Evolutionary conservation across 768 basidiomycete genomes (phyloP), one percentile per base, ranked within the genome.

Genomic region (Lactifluus subvellereus): DNA sequence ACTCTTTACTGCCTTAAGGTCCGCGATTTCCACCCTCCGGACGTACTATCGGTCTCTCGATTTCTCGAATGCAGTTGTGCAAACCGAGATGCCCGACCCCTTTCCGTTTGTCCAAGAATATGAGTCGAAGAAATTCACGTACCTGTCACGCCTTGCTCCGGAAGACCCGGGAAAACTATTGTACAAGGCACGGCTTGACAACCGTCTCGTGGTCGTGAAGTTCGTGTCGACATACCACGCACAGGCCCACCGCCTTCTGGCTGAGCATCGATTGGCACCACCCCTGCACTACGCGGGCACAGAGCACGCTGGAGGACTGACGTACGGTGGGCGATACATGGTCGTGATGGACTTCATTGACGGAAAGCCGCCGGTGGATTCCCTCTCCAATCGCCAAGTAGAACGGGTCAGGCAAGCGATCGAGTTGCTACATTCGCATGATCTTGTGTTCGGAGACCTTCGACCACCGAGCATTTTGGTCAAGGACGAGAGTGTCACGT

Each of bases 341-440:
- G 56, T 66, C 51, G 61, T 68, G 10, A 68, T 66, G 67, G 67
- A 68, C 48, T 57, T 54, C 16, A 14, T 66, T 8, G 50, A 32
- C 20, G 59, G 52, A 43, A 47, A 27, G 56, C 27, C 45, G 52
- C n/a, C 52, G n/a, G 9, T 20, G 40, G 57, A 49, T n/a, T 38
- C 11, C 52, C 53, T 45, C 4, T 45, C 48, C 13, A 53, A 54
- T 9, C 32, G 37, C 27, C 51, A 65, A 40, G 27, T 27, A 50
- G 59, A 48, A 3, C 35, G 18, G 27, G 54, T 68, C 52, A 42
- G 57, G 14, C 13, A 35, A 18, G 69, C 65, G 13, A 47, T 40
- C 40, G 14, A 40, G 10, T 40, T 40, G 14, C 40, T 40, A 4
- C 40, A 40, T 14, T 14, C 40, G 40, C 40, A 40, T 14, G 40